A percentile compares a stretch with the other conserved stretches of the same genome.
Conservation (phyloP, 352 stramenopile species). For the Globisporangium emineosum region DNA sequence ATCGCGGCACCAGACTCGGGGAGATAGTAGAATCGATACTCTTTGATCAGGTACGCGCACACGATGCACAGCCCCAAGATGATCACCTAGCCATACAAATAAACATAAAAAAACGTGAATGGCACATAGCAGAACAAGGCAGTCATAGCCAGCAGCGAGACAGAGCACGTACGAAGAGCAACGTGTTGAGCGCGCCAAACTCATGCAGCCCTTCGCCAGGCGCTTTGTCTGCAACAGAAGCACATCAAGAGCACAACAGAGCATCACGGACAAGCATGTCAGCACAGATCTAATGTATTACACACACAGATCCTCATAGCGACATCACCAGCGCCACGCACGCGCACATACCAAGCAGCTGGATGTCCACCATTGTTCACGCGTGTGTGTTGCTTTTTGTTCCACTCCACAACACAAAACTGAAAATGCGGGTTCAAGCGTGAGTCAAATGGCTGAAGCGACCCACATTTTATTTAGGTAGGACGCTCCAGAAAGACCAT, state of each 20-base stretch:
- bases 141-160: not conserved
- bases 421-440: not conserved
- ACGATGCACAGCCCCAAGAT: constrained; percentile 90
- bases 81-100: constrained; percentile 49
- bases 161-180: constrained; percentile 68
- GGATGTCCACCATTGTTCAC: constrained; percentile 29
- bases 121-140: not conserved
- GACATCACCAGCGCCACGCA: not conserved
- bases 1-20: constrained; percentile 90
- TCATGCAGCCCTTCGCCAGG: constrained; percentile 70
- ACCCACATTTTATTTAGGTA: not conserved
- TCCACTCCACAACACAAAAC: not conserved
- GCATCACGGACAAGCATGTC: not conserved
- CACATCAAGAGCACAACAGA: not conserved
- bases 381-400: not conserved
- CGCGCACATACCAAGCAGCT: constrained; percentile 24
- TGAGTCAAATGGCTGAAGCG: not conserved
- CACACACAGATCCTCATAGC: not conserved
- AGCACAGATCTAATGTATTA: not conserved
- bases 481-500: too few species aligned
- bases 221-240: constrained; percentile 45
- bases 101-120: too few species aligned
- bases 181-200: constrained; percentile 85
- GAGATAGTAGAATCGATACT: constrained; percentile 90
- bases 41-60: constrained; percentile 88